Evolutionary conservation across 495 filamentous ascomycete species (phyloP), one percentile per base, ranked within the genome.

Genomic region (Penicillium argentinense): DNA sequence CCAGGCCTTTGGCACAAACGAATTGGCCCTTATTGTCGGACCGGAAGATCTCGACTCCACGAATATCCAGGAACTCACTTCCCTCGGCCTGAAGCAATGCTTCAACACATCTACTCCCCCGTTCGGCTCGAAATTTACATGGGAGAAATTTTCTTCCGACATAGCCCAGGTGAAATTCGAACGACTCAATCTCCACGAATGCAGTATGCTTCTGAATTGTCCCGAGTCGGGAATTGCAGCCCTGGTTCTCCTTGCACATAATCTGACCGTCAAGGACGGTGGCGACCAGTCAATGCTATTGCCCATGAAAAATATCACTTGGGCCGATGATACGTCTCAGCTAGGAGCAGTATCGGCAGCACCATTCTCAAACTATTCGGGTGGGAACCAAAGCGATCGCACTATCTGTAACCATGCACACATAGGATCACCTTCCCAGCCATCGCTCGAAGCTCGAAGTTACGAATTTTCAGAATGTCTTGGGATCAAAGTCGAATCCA

Each of bases 401-500:
- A 39, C 33, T 13, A 28, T 14, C 27, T 33, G 24, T 12, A 49
- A n/a, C n/a, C n/a, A n/a, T n/a, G n/a, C n/a, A n/a, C n/a, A n/a
- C n/a, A n/a, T n/a, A n/a, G n/a, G n/a, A n/a, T n/a, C n/a, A n/a
- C n/a, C n/a, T n/a, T n/a, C n/a, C n/a, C n/a, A n/a, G n/a, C n/a
- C n/a, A n/a, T n/a, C n/a, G n/a, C n/a, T n/a, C n/a, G n/a, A n/a
- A n/a, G n/a, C n/a, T n/a, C n/a, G n/a, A n/a, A n/a, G n/a, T n/a
- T n/a, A n/a, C n/a, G n/a, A n/a, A n/a, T 27, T 9, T 34, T 45
- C 19, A 32, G 41, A 23, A 16, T 43, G 51, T 17, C 36, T 56
- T 2, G 30, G 9, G 6, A 32, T 56, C 28, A n/a, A 18, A 3
- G 47, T 54, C 0, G 25, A 40, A 12, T 56, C 68, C 28, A 44